Conservation (phyloP, 257 asterid species). For the Nicotiana tabacum region DNA sequence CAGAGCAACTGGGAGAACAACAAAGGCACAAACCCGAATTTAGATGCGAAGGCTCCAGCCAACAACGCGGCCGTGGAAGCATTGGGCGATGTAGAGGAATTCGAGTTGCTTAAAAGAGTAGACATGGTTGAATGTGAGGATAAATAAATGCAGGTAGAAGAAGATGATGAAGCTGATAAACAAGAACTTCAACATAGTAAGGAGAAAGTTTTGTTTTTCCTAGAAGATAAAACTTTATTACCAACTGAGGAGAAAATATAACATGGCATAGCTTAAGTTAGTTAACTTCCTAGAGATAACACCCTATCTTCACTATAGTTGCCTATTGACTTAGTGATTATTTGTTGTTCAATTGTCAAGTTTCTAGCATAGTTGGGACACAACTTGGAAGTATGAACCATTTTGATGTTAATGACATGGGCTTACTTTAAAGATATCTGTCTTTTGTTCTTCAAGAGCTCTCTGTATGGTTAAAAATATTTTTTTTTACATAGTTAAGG, state of each 20-base stretch:
- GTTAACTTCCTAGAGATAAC: background rate
- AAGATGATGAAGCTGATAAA: background rate
- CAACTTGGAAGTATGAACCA: background rate
- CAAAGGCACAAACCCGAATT: constrained; percentile 16
- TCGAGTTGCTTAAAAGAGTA: constrained; percentile 21
- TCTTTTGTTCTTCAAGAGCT: background rate
- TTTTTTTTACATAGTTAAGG: too few relatives aligned
- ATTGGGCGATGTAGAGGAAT: constrained; percentile 24
- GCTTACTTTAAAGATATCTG: background rate
- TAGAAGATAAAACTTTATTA: background rate
- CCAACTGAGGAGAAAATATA: constrained; percentile 7
- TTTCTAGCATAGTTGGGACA: background rate
- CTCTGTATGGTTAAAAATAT: too few relatives aligned
- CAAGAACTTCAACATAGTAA: background rate
- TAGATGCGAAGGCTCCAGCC: constrained; percentile 9
- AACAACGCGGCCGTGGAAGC: constrained; percentile 27
- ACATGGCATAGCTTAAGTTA: background rate
- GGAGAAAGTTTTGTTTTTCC: constrained; percentile 2
- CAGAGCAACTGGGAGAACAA: constrained; percentile 30
- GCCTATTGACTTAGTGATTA: background rate
- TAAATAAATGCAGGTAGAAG: background rate
- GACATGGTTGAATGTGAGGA: constrained; percentile 4
- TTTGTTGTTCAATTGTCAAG: background rate
- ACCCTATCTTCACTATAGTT: constrained; percentile 2
- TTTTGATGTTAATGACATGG: constrained; percentile 1